A percentile compares a stretch with the other conserved stretches of the same genome.
phyloP scores from a whole-genome alignment of 257 asterid genomes.

The Solanum rostratum region DNA sequence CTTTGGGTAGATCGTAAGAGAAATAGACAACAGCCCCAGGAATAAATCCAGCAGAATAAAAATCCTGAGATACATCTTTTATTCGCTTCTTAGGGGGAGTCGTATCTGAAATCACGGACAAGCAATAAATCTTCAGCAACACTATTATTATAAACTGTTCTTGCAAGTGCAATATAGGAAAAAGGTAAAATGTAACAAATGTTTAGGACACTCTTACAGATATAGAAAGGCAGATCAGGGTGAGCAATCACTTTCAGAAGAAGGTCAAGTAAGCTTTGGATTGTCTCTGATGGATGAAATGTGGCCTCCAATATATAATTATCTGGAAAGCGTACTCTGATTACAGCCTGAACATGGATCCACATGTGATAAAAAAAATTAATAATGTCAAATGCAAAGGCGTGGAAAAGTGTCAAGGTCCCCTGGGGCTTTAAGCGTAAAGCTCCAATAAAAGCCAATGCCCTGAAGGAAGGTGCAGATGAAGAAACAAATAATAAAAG shows the following conservation, averaged over 20 bases:
- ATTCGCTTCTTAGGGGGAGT: slow-evolving; percentile 90
- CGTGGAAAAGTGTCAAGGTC: not conserved
- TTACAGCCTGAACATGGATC: slow-evolving; percentile 42
- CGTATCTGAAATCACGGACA: slow-evolving; percentile 43
- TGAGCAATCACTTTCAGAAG: slow-evolving; percentile 49
- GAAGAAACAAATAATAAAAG: not conserved
- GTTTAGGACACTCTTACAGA: slow-evolving; percentile 39
- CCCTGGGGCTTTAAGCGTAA: not conserved
- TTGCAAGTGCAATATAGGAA: not conserved
- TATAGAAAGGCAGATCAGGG: slow-evolving; percentile 68
- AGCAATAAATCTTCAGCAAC: not conserved
- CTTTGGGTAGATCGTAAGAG: slow-evolving; percentile 51
- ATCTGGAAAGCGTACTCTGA: slow-evolving; percentile 93
- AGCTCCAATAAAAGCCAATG: not conserved
- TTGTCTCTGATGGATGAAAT: slow-evolving; percentile 82
- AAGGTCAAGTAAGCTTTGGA: slow-evolving; percentile 70
- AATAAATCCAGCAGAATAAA: slow-evolving; percentile 74
- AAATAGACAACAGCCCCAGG: slow-evolving; percentile 97
- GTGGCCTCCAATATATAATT: slow-evolving; percentile 70
- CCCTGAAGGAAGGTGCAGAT: not conserved
- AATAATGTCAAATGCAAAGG: not conserved
- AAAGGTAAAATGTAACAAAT: not conserved
- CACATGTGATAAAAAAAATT: not conserved
- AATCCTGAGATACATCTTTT: slow-evolving; percentile 63
- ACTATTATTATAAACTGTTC: not conserved